Conservation (phyloP, 129 eudicot genomes). For the Pseudognaphalium luteoalbum region DNA sequence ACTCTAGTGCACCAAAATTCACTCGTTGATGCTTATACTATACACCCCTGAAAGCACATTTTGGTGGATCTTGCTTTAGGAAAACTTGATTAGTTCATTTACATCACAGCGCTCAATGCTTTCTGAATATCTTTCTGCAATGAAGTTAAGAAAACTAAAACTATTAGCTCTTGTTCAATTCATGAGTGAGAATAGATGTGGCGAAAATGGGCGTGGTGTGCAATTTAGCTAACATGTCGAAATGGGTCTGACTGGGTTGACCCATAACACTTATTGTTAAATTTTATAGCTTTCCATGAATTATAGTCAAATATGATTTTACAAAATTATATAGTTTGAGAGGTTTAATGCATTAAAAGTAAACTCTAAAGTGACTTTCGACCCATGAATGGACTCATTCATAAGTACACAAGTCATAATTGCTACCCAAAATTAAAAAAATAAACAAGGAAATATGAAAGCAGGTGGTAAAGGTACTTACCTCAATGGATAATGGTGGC, state of each 20-base stretch:
- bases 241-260: background rate
- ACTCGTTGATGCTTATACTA: background rate
- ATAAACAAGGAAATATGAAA: constrained; percentile 12
- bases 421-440: background rate
- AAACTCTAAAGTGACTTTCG: background rate
- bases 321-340: background rate
- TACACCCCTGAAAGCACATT: background rate
- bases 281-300: background rate
- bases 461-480: constrained; percentile 10
- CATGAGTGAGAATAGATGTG: background rate
- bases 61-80: background rate
- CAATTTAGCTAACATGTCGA: background rate
- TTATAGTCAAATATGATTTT: background rate
- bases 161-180: background rate
- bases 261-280: background rate
- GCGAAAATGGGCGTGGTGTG: background rate
- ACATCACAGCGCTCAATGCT: constrained; percentile 40
- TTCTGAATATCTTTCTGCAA: constrained; percentile 70
- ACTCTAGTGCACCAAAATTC: background rate
- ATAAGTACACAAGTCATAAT: background rate
- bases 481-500: constrained; percentile 75
- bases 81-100: background rate
- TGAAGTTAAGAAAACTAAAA: background rate
- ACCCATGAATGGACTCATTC: background rate
- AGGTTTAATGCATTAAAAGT: background rate